Conservation (phyloP, 768 basidiomycete genomes). For the Botryobasidium botryosum region DNA sequence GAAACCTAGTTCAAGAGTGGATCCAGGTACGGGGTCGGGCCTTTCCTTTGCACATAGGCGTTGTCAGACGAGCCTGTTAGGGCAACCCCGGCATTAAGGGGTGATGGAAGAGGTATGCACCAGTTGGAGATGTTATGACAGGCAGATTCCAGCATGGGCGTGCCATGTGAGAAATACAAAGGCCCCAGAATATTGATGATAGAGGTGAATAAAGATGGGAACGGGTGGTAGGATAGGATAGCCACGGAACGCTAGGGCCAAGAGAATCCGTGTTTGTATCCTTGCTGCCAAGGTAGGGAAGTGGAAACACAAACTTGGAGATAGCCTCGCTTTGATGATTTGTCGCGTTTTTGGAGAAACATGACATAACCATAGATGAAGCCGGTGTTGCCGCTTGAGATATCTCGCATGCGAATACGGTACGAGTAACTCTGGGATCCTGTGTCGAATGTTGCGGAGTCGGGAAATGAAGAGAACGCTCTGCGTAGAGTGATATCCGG, state of each 20-base stretch:
- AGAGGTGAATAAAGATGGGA: constrained; percentile 64
- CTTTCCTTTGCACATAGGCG: constrained; percentile 34
- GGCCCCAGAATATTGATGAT: constrained; percentile 56
- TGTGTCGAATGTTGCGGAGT: constrained; percentile 71
- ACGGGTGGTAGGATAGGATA: constrained; percentile 61
- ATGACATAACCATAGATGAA: constrained; percentile 65
- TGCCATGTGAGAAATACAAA: constrained; percentile 51
- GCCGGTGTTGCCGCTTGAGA: constrained; percentile 20
- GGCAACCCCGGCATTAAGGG: constrained; percentile 5
- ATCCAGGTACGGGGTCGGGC: constrained; percentile 55
- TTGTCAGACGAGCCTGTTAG: constrained; percentile 1
- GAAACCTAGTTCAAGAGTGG: constrained; percentile 63
- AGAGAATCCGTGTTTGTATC: not conserved
- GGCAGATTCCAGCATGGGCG: constrained; percentile 68
- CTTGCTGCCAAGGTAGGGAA: no score
- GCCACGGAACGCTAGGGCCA: constrained; percentile 54
- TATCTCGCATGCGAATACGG: constrained; percentile 44
- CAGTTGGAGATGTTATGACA: constrained; percentile 75
- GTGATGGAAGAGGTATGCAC: constrained; percentile 28
- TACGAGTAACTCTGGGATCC: constrained; percentile 77
- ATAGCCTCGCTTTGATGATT: constrained; percentile 57
- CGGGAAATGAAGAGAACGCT: constrained; percentile 85
- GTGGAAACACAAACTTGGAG: constrained; percentile 39
- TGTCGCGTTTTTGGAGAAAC: constrained; percentile 55
- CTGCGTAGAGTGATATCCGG: constrained; percentile 24